A percentile compares a stretch with the other conserved stretches of the same genome.
phyloP scores from a whole-genome alignment of 805 yeast species.

The Metschnikowia vanudenii region DNA sequence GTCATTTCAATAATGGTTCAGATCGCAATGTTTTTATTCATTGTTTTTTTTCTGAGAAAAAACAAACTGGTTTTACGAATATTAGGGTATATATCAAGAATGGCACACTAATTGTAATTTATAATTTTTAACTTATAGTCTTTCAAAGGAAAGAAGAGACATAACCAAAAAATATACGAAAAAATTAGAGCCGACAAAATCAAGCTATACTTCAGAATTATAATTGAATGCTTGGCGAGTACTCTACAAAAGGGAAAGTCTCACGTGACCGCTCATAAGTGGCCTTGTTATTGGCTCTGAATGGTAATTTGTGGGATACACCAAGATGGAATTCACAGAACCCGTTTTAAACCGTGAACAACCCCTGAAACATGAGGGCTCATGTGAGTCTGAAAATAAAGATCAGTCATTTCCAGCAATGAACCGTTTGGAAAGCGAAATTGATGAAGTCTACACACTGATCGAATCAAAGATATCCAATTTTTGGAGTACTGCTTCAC shows the following conservation, averaged over 20 bases:
- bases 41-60: not conserved
- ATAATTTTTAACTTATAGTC: too few relatives aligned
- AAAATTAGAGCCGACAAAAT: too few relatives aligned
- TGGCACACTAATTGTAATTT: too few relatives aligned
- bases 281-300: not conserved
- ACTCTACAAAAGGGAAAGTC: too few relatives aligned
- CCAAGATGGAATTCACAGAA: slow-evolving; percentile 34
- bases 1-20: not conserved
- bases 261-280: not conserved
- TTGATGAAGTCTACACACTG: slow-evolving; percentile 48
- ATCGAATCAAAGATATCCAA: slow-evolving; percentile 48
- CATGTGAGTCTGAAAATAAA: not conserved
- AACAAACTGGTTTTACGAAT: not conserved
- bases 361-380: slow-evolving; percentile 1
- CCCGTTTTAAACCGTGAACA: slow-evolving; percentile 26
- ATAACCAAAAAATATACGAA: too few relatives aligned
- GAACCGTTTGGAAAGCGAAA: slow-evolving; percentile 45
- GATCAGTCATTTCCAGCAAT: not conserved
- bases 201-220: not conserved
- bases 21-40: not conserved
- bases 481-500: slow-evolving; percentile 35
- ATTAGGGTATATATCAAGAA: not conserved
- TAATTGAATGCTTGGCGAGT: not conserved
- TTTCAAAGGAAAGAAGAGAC: too few relatives aligned
- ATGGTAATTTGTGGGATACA: not conserved